Percentiles rank a stretch among this genome's conserved stretches.
phyloP scores from a whole-genome alignment of 2,329 filamentous ascomycete genomes.

The Beauveria medogensis region DNA sequence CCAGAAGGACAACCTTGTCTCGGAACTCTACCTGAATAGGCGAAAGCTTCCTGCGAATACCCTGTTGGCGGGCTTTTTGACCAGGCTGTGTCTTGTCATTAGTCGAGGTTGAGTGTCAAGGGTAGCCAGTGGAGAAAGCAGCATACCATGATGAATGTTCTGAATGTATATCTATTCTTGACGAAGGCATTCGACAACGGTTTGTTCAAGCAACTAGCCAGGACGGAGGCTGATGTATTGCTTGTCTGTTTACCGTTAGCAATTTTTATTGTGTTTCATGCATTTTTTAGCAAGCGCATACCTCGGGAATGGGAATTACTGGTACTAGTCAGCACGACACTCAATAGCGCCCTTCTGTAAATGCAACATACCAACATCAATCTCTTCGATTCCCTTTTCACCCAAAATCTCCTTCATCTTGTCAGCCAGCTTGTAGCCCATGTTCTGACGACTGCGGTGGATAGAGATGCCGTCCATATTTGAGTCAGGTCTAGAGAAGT shows the following conservation, averaged over 20 bases:
- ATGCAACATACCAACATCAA: conserved; percentile 50
- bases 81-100: conserved; percentile 36
- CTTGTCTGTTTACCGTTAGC: conserved; percentile 48
- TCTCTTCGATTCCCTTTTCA: conserved; percentile 60
- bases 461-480: conserved; percentile 85
- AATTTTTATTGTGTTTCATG: background rate
- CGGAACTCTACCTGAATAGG: conserved; percentile 76
- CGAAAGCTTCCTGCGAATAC: conserved; percentile 77
- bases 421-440: conserved; percentile 75
- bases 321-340: conserved; percentile 8
- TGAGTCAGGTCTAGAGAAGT: conserved; percentile 76
- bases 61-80: conserved; percentile 70
- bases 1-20: conserved; percentile 67
- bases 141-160: conserved; percentile 56
- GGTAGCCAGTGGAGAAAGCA: no score
- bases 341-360: background rate
- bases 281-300: conserved; percentile 11
- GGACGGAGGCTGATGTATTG: conserved; percentile 67
- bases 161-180: conserved; percentile 59
- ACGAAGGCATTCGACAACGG: conserved; percentile 73
- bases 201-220: conserved; percentile 63
- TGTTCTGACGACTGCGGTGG: conserved; percentile 73
- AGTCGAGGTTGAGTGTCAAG: background rate
- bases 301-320: conserved; percentile 64
- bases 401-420: conserved; percentile 62